Conservation (phyloP, 148 eudicot genomes). For the Diospyros kaki region DNA sequence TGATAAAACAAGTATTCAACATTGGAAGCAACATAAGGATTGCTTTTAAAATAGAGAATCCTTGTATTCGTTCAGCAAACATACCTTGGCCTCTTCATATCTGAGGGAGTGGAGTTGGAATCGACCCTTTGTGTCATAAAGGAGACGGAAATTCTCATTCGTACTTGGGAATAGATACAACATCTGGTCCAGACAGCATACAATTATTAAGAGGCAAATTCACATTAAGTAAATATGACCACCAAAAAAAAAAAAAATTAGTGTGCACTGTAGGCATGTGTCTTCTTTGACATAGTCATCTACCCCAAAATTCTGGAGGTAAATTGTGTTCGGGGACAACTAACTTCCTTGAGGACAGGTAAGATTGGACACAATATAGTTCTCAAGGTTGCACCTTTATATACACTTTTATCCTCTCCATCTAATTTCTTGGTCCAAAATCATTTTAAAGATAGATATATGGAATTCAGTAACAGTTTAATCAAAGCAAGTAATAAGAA, state of each 20-base stretch:
- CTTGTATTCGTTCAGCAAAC: not conserved
- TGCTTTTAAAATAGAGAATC: not conserved
- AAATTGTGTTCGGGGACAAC: too few species aligned
- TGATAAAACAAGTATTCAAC: not conserved
- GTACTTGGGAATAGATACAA: slow-evolving; percentile 52
- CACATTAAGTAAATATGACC: not conserved
- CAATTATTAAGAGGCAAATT: slow-evolving; percentile 1
- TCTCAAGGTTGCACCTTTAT: too few species aligned
- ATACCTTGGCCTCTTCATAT: slow-evolving; percentile 54
- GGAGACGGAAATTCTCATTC: slow-evolving; percentile 48
- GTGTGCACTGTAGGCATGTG: too few species aligned
- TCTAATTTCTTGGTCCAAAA: not conserved
- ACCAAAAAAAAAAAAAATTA: too few species aligned
- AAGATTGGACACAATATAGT: too few species aligned
- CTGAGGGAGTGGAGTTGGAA: slow-evolving; percentile 47
- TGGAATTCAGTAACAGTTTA: too few species aligned
- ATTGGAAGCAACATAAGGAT: not conserved
- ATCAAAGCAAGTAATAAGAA: not conserved
- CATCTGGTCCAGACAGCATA: slow-evolving; percentile 25
- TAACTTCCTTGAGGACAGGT: too few species aligned
- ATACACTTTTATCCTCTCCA: too few species aligned
- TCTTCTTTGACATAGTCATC: too few species aligned
- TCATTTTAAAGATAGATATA: not conserved
- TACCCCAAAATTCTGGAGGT: too few species aligned
- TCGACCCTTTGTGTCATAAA: slow-evolving; percentile 54